Conservation (phyloP, 345 rosid genomes). For the Hibiscus trionum region DNA sequence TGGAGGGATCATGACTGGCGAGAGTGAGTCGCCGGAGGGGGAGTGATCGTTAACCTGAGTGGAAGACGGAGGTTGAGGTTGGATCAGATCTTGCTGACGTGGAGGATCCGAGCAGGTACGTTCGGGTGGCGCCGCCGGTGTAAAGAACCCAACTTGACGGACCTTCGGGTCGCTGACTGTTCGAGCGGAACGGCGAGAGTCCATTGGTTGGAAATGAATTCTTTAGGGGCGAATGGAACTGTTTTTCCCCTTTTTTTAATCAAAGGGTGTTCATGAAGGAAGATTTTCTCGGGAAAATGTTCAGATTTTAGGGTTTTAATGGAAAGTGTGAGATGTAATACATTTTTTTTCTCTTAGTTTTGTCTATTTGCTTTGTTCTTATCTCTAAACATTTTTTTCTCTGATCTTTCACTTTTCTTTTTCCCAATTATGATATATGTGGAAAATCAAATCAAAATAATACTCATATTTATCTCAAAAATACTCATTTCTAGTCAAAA, state of each 20-base stretch:
- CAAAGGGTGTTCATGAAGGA: not conserved
- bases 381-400: not conserved
- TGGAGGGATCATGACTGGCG: slow-evolving; percentile 91
- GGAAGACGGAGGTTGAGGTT: slow-evolving; percentile 19
- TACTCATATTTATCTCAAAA: not conserved
- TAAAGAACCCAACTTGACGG: slow-evolving; percentile 83
- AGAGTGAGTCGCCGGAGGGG: slow-evolving; percentile 58
- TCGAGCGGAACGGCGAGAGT: slow-evolving; percentile 68
- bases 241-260: not conserved
- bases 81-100: slow-evolving; percentile 34
- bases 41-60: slow-evolving; percentile 34
- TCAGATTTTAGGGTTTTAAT: slow-evolving; percentile 1
- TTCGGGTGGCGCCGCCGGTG: slow-evolving; percentile 34
- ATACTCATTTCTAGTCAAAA: not conserved
- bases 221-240: slow-evolving; percentile 4
- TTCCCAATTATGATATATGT: not conserved
- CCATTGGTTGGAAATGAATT: slow-evolving; percentile 32
- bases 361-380: not conserved
- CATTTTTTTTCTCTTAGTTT: not conserved
- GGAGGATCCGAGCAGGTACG: slow-evolving; percentile 31
- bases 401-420: not conserved
- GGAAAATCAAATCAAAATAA: not conserved
- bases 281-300: slow-evolving; percentile 2
- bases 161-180: slow-evolving; percentile 75
- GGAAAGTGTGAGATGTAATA: not conserved